Conservation (phyloP, 2,329 filamentous ascomycete species). For the Magnaporthiopsis poae region DNA sequence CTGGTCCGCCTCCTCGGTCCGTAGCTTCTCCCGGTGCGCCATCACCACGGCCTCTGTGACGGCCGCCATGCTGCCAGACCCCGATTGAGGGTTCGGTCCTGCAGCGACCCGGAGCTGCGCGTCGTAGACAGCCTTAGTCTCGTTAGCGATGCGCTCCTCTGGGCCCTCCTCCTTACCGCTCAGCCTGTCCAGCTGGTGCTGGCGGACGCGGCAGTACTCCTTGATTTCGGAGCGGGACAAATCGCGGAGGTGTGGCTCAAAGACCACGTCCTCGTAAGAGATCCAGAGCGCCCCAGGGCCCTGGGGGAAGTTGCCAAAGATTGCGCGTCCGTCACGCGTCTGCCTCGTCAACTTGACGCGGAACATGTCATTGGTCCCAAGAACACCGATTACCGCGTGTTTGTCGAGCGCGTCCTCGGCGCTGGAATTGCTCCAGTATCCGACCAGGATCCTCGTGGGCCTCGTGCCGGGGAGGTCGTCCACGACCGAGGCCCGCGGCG, state of each 20-base stretch:
- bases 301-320: conserved; percentile 50
- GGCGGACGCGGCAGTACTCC: conserved; percentile 53
- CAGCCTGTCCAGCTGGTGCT: conserved; percentile 41
- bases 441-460: conserved; percentile 48
- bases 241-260: conserved; percentile 44
- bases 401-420: conserved; percentile 38
- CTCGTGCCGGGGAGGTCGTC: conserved; percentile 42
- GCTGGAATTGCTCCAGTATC: conserved; percentile 48
- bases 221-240: conserved; percentile 48
- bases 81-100: conserved; percentile 6
- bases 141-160: conserved; percentile 39
- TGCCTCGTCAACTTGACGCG: conserved; percentile 51
- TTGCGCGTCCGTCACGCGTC: conserved; percentile 48
- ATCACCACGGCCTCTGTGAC: conserved; percentile 14
- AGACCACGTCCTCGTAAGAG: conserved; percentile 50
- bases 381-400: conserved; percentile 53
- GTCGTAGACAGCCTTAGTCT: conserved; percentile 40
- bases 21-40: conserved; percentile 2
- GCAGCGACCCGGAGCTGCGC: conserved; percentile 27
- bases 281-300: conserved; percentile 55
- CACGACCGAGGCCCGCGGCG: conserved; percentile 13
- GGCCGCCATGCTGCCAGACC: conserved; percentile 7
- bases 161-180: conserved; percentile 33
- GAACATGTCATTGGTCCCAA: conserved; percentile 56
- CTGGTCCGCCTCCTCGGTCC: neutral